Percentiles rank a stretch among this genome's conserved stretches.
These are phyloP conservation scores for Papiliotrema nemorosa DNA, from an alignment of 1,284 basidiomycete species.

Conservation along the genomic window DNA sequence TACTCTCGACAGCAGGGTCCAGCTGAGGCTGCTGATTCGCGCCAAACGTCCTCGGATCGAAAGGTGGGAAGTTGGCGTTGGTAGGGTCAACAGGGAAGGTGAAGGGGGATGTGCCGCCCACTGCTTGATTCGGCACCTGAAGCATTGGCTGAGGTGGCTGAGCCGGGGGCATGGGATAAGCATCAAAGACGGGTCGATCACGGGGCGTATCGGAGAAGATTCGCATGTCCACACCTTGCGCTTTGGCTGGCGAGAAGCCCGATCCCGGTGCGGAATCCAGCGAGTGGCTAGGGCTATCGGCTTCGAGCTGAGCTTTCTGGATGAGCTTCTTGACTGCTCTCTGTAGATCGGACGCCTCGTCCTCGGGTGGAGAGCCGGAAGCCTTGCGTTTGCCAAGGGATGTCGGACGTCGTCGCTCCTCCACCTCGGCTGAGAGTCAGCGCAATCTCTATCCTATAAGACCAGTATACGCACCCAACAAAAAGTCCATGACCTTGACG, in stretches of 20 bases:
- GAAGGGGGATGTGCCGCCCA: conserved; percentile 15
- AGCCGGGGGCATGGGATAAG: conserved; percentile 41
- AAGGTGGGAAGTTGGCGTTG: conserved; percentile 6
- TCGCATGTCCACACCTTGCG: conserved; percentile 8
- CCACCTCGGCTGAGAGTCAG: conserved; percentile 38
- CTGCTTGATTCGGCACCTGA: conserved; percentile 1
- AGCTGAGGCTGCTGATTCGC: conserved; percentile 17
- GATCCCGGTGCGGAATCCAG: conserved; percentile 12
- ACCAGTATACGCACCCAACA: conserved; percentile 32
- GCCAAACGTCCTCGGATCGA: conserved; percentile 5
- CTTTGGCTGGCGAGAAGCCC: not conserved
- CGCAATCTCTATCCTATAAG: not conserved
- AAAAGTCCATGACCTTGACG: conserved; percentile 49
- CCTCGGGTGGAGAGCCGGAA: conserved; percentile 14
- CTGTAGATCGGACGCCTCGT: conserved; percentile 44
- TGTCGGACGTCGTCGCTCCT: conserved; percentile 40
- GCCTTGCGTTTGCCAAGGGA: conserved; percentile 44
- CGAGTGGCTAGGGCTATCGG: conserved; percentile 31
- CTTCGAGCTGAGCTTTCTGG: conserved; percentile 43
- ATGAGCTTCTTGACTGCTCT: conserved; percentile 49
- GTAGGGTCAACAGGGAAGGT: conserved; percentile 30
- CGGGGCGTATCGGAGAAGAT: conserved; percentile 21
- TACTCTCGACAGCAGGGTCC: conserved; percentile 40
- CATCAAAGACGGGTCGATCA: conserved; percentile 43
- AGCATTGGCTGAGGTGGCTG: conserved; percentile 1